Conservation (phyloP, 2,329 filamentous ascomycete species). For the Periconia macrospinosa region DNA sequence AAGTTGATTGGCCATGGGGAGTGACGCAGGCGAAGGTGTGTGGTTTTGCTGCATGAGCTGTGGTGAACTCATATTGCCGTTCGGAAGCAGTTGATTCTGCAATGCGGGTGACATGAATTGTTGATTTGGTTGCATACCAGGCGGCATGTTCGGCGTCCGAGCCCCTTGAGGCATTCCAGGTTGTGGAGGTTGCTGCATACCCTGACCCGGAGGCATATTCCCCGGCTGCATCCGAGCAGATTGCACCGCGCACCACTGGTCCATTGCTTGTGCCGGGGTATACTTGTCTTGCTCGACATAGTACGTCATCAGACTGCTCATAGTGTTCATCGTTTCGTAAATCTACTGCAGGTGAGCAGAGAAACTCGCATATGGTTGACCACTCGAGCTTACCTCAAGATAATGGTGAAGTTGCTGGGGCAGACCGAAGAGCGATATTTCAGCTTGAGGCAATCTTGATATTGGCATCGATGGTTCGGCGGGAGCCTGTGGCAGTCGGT, state of each 20-base stretch:
- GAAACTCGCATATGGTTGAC: slow-evolving; percentile 7
- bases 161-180: slow-evolving; percentile 32
- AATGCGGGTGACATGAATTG: slow-evolving; percentile 62
- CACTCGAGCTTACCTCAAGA: slow-evolving; percentile 57
- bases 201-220: slow-evolving; percentile 25
- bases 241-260: slow-evolving; percentile 54
- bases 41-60: slow-evolving; percentile 44
- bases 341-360: slow-evolving; percentile 49
- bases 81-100: slow-evolving; percentile 54
- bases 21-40: slow-evolving; percentile 50
- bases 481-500: slow-evolving; percentile 25
- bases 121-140: slow-evolving; percentile 31
- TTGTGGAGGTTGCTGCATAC: slow-evolving; percentile 28
- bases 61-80: slow-evolving; percentile 54
- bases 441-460: slow-evolving; percentile 49
- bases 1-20: slow-evolving; percentile 60
- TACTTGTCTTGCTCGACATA: slow-evolving; percentile 57
- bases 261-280: slow-evolving; percentile 58
- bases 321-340: slow-evolving; percentile 66
- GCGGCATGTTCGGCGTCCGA: slow-evolving; percentile 33
- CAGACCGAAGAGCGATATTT: slow-evolving; percentile 57
- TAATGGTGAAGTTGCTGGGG: slow-evolving; percentile 61
- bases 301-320: slow-evolving; percentile 63
- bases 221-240: slow-evolving; percentile 22
- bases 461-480: slow-evolving; percentile 47